These are phyloP conservation scores for Madurella fahalii DNA, from an alignment of 2,329 filamentous ascomycete genomes.

Conservation along the genomic window DNA sequence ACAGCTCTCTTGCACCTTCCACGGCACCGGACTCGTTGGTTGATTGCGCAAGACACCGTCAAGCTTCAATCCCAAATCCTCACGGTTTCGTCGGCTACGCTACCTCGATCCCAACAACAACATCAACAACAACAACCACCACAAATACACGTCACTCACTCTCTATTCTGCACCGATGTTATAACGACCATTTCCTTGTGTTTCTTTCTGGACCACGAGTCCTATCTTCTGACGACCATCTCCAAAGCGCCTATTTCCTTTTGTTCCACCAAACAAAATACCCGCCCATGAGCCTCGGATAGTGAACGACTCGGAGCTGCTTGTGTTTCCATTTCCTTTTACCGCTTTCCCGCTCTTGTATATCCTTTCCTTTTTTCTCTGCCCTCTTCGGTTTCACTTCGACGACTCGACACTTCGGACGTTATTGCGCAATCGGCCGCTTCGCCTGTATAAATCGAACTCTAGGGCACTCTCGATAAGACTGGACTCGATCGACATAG, in stretches of 20 bases:
- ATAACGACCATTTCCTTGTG: constrained; percentile 39
- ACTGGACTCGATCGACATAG: constrained; percentile 24
- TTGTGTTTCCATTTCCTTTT: constrained; percentile 29
- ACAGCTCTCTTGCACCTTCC: not conserved
- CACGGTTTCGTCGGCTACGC: too few relatives aligned
- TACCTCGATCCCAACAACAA: too few relatives aligned
- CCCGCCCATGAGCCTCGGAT: constrained; percentile 45
- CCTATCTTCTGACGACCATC: constrained; percentile 27
- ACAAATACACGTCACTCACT: constrained; percentile 25
- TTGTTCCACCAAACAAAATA: constrained; percentile 37
- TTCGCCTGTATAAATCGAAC: constrained; percentile 22
- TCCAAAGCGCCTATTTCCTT: constrained; percentile 31
- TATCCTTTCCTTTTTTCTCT: constrained; percentile 30
- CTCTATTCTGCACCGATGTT: constrained; percentile 36
- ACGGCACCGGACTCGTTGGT: not conserved
- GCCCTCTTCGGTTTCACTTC: constrained; percentile 27
- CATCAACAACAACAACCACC: too few relatives aligned
- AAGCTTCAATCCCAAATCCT: too few relatives aligned
- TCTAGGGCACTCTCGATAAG: constrained; percentile 22
- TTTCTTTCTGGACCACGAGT: constrained; percentile 25
- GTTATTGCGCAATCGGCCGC: constrained; percentile 10
- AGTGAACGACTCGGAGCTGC: constrained; percentile 41
- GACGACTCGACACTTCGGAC: constrained; percentile 5
- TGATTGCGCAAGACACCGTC: too few relatives aligned
- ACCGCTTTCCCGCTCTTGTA: constrained; percentile 26